These are phyloP conservation scores for Phylloboletellus chloephorus DNA, from an alignment of 1,284 basidiomycete genomes.

Conservation along the genomic window DNA sequence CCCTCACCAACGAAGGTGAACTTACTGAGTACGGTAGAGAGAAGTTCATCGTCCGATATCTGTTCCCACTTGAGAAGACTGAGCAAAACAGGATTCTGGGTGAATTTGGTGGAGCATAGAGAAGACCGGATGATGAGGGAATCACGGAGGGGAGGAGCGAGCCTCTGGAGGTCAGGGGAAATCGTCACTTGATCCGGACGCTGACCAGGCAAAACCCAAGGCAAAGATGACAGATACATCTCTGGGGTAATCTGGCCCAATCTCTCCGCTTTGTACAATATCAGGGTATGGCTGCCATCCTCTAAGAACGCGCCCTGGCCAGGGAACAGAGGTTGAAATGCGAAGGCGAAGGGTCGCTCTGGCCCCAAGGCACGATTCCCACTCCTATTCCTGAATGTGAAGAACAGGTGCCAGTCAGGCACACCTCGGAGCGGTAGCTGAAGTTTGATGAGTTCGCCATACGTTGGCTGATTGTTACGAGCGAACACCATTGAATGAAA, in stretches of 20 bases:
- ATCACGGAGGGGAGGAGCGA: slow-evolving; percentile 71
- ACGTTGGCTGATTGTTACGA: slow-evolving; percentile 82
- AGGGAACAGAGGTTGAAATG: slow-evolving; percentile 84
- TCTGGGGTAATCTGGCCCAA: slow-evolving; percentile 53
- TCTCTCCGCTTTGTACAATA: slow-evolving; percentile 79
- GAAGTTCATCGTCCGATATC: slow-evolving; percentile 56
- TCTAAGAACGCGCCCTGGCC: slow-evolving; percentile 78
- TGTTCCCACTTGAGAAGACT: slow-evolving; percentile 84
- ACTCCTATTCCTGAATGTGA: slow-evolving; percentile 84
- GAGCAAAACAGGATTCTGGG: slow-evolving; percentile 85
- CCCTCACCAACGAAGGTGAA: slow-evolving; percentile 92
- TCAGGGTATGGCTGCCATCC: slow-evolving; percentile 84
- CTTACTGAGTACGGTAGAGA: slow-evolving; percentile 73
- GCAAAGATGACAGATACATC: slow-evolving; percentile 66
- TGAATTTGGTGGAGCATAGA: slow-evolving; percentile 88
- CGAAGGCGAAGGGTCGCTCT: slow-evolving; percentile 88
- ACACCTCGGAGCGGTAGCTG: slow-evolving; percentile 66
- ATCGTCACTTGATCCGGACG: slow-evolving; percentile 55
- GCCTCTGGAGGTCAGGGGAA: slow-evolving; percentile 58
- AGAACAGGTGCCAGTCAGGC: slow-evolving; percentile 87
- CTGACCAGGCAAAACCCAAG: slow-evolving; percentile 51
- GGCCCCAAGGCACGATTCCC: slow-evolving; percentile 46
- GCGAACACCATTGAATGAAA: slow-evolving; percentile 91
- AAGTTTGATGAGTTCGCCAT: slow-evolving; percentile 90
- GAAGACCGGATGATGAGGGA: slow-evolving; percentile 81